Evolutionary conservation across 305 asterid species (phyloP), one percentile per base, ranked within the genome.

Genomic region (Fraxinus velutina): DNA sequence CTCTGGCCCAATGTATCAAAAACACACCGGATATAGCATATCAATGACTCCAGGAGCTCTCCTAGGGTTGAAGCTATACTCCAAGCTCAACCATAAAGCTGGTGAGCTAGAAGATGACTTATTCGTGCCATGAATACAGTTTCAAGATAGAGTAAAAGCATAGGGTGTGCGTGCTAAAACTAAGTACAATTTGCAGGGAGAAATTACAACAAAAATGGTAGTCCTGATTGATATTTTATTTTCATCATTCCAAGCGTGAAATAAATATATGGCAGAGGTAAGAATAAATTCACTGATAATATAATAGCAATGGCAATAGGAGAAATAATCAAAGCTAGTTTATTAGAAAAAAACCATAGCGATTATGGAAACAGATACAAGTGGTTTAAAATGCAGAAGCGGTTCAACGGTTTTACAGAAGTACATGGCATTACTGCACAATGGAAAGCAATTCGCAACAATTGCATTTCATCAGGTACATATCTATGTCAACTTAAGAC

Each of bases 401-500:
- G 29, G 81, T 39, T 77, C 52, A 64, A 29, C 42, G 76, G 44
- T 75, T 39, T 44, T 66, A 79, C 85, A 78, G 1, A 9, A 57
- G 10, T 32, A 64, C 62, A 55, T 73, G 55, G 83, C 83, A 77
- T 80, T 72, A 80, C 80, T 44, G 78, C 73, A 62, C 78, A 79
- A 82, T 12, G 81, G 83, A 77, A 64, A 68, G 80, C 57, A 77
- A 81, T n/a, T 66, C 76, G 37, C 32, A 15, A 34, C 78, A 78
- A 64, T 55, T 39, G 17, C 72, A 30, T 76, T 70, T 75, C 80
- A 19, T 70, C 83, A 78, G 39, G 21, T 52, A 52, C 27, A 42
- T 52, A 72, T 81, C 87, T 84, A 92, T 73, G 92, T 90, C 88
- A 94, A 85, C 91, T 87, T 93, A 77, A 94, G 97, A 83, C 90